These are phyloP conservation scores for Suillus sp. DNA, from an alignment of 768 basidiomycete genomes.

Conservation along the genomic window DNA sequence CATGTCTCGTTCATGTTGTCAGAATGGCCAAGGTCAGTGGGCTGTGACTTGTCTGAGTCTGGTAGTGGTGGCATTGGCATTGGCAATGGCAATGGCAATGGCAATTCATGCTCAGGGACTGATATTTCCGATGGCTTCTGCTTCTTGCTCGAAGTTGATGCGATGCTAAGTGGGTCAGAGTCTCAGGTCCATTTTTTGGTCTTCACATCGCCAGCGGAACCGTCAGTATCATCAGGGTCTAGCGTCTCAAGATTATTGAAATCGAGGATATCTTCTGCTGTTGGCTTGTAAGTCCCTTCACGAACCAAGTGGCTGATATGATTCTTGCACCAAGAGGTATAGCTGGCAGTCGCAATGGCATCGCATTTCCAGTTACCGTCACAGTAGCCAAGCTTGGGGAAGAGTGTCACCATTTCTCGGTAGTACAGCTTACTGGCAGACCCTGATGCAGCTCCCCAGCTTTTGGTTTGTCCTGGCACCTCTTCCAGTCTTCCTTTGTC, in stretches of 20 bases:
- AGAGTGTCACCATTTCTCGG: neutral
- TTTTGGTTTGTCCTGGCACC: neutral
- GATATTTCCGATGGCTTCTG: neutral
- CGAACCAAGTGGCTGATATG: neutral
- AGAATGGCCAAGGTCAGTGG: no score
- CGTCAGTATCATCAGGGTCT: neutral
- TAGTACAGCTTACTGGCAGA: neutral
- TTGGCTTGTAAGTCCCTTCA: neutral
- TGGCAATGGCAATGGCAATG: no score
- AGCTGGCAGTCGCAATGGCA: neutral
- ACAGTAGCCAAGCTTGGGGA: neutral
- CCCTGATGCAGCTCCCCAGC: neutral
- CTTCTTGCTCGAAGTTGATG: neutral
- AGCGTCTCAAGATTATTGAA: neutral
- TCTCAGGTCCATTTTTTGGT: neutral
- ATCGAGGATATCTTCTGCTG: neutral
- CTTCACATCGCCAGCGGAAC: no score
- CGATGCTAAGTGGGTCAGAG: neutral
- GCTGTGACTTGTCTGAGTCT: neutral
- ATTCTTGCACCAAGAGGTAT: neutral
- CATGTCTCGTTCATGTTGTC: no score
- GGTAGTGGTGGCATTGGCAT: neutral
- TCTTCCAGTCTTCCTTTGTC: neutral
- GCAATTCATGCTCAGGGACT: neutral
- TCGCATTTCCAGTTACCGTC: neutral